Evolutionary conservation across 208 protist genomes (phyloP).

Genomic region (Leishmania amazonensis): DNA sequence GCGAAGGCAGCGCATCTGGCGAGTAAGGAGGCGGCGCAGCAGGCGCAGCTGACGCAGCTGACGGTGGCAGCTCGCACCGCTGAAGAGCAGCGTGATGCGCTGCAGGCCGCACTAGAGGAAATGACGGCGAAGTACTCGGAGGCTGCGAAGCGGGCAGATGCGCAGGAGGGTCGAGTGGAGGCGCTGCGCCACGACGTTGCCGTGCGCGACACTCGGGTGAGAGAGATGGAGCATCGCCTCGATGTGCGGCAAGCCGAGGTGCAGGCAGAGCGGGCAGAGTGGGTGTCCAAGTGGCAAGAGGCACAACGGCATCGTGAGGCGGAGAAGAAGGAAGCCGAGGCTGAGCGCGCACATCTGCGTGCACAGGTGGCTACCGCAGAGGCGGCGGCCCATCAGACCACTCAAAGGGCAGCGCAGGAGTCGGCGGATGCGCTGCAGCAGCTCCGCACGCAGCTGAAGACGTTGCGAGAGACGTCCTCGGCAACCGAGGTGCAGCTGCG

Average conservation of each 20-base stretch:
- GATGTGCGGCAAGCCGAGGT: slow-evolving; percentile 21
- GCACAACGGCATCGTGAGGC: slow-evolving; percentile 24
- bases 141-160: slow-evolving; percentile 1
- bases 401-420: neutral
- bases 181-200: slow-evolving; percentile 7
- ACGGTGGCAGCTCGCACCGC: neutral
- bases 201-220: slow-evolving; percentile 3
- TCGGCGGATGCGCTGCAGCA: slow-evolving; percentile 17
- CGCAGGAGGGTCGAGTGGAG: neutral
- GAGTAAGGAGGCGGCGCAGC: neutral
- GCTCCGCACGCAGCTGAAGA: slow-evolving; percentile 25
- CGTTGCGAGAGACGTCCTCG: slow-evolving; percentile 4
- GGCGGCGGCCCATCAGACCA: neutral
- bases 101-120: slow-evolving; percentile 18
- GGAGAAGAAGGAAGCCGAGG: slow-evolving; percentile 13
- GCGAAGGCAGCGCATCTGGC: neutral
- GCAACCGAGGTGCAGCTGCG: slow-evolving; percentile 16
- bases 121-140: slow-evolving; percentile 9
- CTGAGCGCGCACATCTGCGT: slow-evolving; percentile 5
- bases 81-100: slow-evolving; percentile 6
- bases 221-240: slow-evolving; percentile 21
- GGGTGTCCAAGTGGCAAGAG: slow-evolving; percentile 31
- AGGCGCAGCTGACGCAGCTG: slow-evolving; percentile 1
- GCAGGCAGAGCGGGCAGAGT: slow-evolving; percentile 33
- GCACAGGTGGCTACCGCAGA: slow-evolving; percentile 9